phyloP scores from a whole-genome alignment of 306 rosid species.

The Cicer arietinum region DNA sequence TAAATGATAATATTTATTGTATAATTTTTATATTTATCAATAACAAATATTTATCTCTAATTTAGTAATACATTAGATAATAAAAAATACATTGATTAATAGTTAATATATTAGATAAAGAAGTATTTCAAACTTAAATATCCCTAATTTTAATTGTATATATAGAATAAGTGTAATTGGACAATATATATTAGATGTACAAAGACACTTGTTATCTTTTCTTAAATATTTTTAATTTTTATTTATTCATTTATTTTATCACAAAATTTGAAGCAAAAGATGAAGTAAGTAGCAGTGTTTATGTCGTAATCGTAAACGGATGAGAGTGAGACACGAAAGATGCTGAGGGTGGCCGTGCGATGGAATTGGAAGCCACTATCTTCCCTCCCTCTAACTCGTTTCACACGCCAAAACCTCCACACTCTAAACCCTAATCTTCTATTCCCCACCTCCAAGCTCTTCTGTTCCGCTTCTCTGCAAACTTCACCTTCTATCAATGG shows the following conservation, averaged over 20 bases:
- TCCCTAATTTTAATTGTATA: too few relatives aligned
- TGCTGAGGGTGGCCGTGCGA: slow-evolving; percentile 40
- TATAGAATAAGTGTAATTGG: too few relatives aligned
- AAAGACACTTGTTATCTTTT: too few relatives aligned
- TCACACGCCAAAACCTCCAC: slow-evolving; percentile 37
- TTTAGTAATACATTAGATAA: too few relatives aligned
- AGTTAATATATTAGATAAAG: too few relatives aligned
- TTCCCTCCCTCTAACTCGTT: slow-evolving; percentile 40
- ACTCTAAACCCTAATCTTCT: slow-evolving; percentile 48
- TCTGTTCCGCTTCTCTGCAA: slow-evolving; percentile 26
- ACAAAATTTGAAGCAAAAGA: background rate
- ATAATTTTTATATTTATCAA: too few relatives aligned
- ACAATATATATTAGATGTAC: too few relatives aligned
- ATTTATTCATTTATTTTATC: background rate
- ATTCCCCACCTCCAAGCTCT: slow-evolving; percentile 36
- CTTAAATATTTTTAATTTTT: too few relatives aligned
- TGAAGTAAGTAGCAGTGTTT: background rate
- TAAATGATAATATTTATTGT: too few relatives aligned
- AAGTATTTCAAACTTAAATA: too few relatives aligned
- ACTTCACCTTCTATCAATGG: slow-evolving; percentile 45
- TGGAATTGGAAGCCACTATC: slow-evolving; percentile 40
- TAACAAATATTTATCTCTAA: too few relatives aligned
- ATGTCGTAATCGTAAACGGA: background rate
- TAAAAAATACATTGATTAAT: too few relatives aligned
- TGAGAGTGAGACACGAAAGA: slow-evolving; percentile 17